Base-by-base conservation (phyloP, 2,329 filamentous ascomycete species). In the Penicillium freii region DNA sequence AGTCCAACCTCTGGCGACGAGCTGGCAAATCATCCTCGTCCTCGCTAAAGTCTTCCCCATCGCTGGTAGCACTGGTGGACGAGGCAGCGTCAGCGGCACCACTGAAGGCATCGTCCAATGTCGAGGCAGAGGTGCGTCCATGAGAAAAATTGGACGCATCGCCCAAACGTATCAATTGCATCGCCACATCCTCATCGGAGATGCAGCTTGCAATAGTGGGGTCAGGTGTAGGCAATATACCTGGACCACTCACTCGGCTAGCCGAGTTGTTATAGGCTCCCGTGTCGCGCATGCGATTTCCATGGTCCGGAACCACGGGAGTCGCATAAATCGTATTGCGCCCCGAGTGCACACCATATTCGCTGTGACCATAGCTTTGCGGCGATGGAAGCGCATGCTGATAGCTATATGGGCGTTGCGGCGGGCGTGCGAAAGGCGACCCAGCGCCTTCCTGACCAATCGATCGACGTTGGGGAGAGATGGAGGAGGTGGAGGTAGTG, bases 151-250 rank as follows among this genome's bases (percentile, higher is more conserved):
- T 96, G 56, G 92, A 94, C 66, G 92, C 91, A 72, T 97, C 92
- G 45, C 94, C 92, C 54, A 99, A 84, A 66, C 93, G 89, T 87
- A 99, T 97, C 69, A 99, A 82, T 77, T 97, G 94, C 71, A 97
- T 88, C 56, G 94, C 94, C 61, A 97, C 94, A 76, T 99, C 94
- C 75, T 99, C 94, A 72, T 99, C 94, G 15, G 93, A 97, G 75
- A 99, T 93, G 74, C 91, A 95, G 77, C 93, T 97, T 54, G 91
- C 91, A 66, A 97, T 90, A 13, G 94, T 99, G n/a, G 93, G 93
- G 68, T 97, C 94, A 27, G 94, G 94, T 2, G 94, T 99, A 21
- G 92, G 92, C 62, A 97, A 80, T 65, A 95, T 84, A 54, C 87
- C 86, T 62, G 80, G 72, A 49, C 72, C 77, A 51, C 73, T 69